phyloP scores from a whole-genome alignment of 192 early-diverging fungal species.

The Endogone sp. region DNA sequence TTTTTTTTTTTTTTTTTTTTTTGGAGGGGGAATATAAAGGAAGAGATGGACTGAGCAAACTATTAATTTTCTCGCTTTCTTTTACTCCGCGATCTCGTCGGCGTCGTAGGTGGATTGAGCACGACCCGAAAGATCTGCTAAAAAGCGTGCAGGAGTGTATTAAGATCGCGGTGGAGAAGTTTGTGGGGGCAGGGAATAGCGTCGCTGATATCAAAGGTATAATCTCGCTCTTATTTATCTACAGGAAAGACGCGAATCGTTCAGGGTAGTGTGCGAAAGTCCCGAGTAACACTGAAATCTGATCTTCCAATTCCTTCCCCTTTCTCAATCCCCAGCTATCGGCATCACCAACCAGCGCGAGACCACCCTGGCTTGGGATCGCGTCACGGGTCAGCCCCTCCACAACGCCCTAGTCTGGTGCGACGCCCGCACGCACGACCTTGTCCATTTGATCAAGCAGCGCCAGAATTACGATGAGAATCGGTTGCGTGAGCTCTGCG shows the following conservation, averaged over 20 bases:
- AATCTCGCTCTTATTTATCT: no score
- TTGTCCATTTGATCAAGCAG: constrained; percentile 62
- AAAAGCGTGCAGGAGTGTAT: constrained; percentile 73
- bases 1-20: no score
- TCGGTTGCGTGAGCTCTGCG: constrained; percentile 55
- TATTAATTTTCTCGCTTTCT: no score
- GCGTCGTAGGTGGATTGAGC: constrained; percentile 78
- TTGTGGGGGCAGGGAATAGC: constrained; percentile 59
- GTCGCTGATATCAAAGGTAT: constrained; percentile 36
- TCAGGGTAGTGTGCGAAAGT: not conserved
- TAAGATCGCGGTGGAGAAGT: constrained; percentile 58
- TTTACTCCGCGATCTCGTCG: no score
- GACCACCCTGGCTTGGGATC: constrained; percentile 89
- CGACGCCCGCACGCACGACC: constrained; percentile 77
- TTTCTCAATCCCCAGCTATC: constrained; percentile 42
- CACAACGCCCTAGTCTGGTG: constrained; percentile 93
- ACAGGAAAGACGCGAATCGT: not conserved
- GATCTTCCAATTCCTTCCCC: not conserved
- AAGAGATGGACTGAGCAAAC: no score
- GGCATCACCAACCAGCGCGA: constrained; percentile 97
- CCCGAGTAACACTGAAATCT: not conserved
- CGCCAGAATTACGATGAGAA: constrained; percentile 27
- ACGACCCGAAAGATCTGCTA: constrained; percentile 78
- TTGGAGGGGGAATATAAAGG: not conserved
- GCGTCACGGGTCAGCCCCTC: constrained; percentile 71